A percentile compares a stretch with the other conserved stretches of the same genome.
Conservation (phyloP, 768 basidiomycete species). For the Daedaleopsis nitida region DNA sequence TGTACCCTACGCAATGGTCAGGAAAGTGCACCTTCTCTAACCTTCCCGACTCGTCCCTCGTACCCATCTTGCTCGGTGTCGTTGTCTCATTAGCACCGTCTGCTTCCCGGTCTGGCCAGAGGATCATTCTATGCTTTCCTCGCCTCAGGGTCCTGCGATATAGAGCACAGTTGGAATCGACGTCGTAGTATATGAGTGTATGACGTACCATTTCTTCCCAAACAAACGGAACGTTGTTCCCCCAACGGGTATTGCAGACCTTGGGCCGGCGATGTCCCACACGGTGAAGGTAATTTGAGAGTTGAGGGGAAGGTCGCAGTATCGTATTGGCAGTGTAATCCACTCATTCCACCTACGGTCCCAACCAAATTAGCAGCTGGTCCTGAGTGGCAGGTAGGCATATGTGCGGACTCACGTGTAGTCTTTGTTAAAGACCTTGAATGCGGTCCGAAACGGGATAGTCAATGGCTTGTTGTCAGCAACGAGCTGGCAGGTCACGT, state of each 20-base stretch:
- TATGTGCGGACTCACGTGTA: constrained; percentile 57
- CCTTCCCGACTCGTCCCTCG: constrained; percentile 91
- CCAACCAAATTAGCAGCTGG: background rate
- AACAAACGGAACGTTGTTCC: constrained; percentile 91
- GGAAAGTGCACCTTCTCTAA: constrained; percentile 73
- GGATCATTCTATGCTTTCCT: constrained; percentile 84
- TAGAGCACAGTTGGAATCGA: background rate
- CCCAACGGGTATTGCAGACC: constrained; percentile 80
- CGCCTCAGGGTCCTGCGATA: constrained; percentile 75
- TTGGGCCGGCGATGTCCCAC: constrained; percentile 90
- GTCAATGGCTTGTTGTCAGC: constrained; percentile 94
- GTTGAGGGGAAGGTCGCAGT: constrained; percentile 88
- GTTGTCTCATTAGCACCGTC: constrained; percentile 80
- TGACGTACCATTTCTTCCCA: constrained; percentile 83
- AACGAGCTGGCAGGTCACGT: constrained; percentile 88
- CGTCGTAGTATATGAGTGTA: background rate
- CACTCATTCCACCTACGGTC: constrained; percentile 88
- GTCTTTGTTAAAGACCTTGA: constrained; percentile 86
- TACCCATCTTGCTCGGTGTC: constrained; percentile 85
- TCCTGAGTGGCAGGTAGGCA: background rate
- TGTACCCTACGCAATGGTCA: background rate
- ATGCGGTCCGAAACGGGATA: constrained; percentile 87
- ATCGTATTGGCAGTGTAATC: constrained; percentile 88
- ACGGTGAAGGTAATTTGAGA: constrained; percentile 93
- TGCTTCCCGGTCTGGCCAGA: constrained; percentile 85